These are phyloP conservation scores for Colletotrichum tabaci DNA, from an alignment of 2,329 filamentous ascomycete species.

Conservation along the genomic window DNA sequence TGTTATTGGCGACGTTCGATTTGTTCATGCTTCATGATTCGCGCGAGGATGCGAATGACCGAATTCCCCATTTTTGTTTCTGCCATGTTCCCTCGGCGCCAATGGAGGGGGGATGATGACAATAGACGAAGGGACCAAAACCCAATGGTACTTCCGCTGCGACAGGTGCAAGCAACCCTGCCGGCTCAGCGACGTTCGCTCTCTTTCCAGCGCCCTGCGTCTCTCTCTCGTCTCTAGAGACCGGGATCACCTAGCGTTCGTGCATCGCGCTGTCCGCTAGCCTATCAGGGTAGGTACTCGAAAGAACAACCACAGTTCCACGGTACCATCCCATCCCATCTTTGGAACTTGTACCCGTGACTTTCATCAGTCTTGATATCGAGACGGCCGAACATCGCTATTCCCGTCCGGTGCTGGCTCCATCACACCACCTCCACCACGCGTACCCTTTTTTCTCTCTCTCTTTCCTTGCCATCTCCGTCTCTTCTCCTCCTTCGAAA, in stretches of 20 bases:
- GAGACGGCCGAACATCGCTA: conserved; percentile 27
- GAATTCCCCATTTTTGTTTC: conserved; percentile 37
- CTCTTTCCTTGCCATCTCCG: conserved; percentile 37
- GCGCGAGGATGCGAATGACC: conserved; percentile 36
- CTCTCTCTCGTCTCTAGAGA: background rate
- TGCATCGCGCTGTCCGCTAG: conserved; percentile 34
- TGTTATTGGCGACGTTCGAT: conserved; percentile 3
- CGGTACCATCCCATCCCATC: conserved; percentile 16
- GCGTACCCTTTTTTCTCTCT: conserved; percentile 32
- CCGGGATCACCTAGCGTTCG: conserved; percentile 36
- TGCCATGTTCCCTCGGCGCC: conserved; percentile 28
- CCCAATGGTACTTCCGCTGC: background rate
- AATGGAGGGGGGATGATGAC: background rate
- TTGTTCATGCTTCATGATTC: conserved; percentile 32
- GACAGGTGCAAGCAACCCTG: conserved; percentile 12
- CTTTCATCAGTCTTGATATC: conserved; percentile 21
- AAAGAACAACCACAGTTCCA: conserved; percentile 1
- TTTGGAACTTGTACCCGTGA: conserved; percentile 31
- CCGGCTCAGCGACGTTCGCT: background rate
- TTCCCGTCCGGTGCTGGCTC: conserved; percentile 34
- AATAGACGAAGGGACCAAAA: conserved; percentile 32
- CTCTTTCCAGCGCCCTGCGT: conserved; percentile 1
- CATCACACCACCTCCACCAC: conserved; percentile 37
- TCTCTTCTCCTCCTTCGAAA: conserved; percentile 35
- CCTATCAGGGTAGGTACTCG: conserved; percentile 34